Evolutionary conservation across 2,329 filamentous ascomycete genomes (phyloP).

Genomic region (Endocalyx cinctus): DNA sequence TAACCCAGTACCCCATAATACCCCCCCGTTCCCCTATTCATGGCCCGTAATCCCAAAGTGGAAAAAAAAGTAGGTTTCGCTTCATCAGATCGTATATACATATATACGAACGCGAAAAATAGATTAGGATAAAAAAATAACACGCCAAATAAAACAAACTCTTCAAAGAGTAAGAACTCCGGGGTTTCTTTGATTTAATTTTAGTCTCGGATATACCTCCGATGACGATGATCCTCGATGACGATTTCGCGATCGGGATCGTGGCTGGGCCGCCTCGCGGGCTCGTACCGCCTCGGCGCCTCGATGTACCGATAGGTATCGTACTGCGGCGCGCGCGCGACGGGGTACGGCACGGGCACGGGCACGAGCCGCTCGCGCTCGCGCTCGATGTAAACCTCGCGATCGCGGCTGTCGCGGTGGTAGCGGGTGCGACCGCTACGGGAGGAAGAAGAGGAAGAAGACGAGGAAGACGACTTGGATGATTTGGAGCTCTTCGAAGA

Average conservation of each 20-base stretch:
- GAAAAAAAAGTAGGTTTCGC: too few relatives aligned
- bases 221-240: constrained; percentile 25
- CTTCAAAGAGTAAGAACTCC: too few relatives aligned
- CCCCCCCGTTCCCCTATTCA: too few relatives aligned
- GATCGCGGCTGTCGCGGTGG: constrained; percentile 26
- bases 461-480: constrained; percentile 15
- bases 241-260: constrained; percentile 26
- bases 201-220: constrained; percentile 24
- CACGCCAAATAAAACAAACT: too few relatives aligned
- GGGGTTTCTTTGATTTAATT: too few relatives aligned
- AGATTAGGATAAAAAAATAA: too few relatives aligned
- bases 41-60: too few relatives aligned
- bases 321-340: constrained; percentile 38
- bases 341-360: constrained; percentile 38
- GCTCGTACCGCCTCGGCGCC: constrained; percentile 37
- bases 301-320: constrained; percentile 52
- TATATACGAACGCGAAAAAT: too few relatives aligned
- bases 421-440: constrained; percentile 22
- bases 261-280: constrained; percentile 27
- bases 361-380: constrained; percentile 42
- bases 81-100: too few relatives aligned
- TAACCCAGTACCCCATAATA: too few relatives aligned
- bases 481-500: constrained; percentile 25
- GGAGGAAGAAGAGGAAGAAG: neutral
- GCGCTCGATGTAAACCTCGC: constrained; percentile 48